These are phyloP conservation scores for Venturiaceae sp. DNA, from an alignment of 2,329 filamentous ascomycete genomes.

Conservation along the genomic window DNA sequence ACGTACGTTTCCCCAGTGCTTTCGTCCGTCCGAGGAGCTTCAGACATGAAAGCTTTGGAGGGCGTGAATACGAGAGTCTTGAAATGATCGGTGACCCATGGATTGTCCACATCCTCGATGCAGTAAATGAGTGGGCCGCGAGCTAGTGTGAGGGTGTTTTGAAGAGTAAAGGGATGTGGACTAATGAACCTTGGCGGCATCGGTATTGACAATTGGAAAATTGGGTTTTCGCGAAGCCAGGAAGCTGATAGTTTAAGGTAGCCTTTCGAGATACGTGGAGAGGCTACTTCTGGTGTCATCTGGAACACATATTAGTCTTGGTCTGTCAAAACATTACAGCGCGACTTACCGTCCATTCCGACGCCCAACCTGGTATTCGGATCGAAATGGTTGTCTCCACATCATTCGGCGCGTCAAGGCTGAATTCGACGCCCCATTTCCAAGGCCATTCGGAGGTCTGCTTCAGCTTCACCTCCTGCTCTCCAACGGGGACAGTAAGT, in stretches of 20 bases:
- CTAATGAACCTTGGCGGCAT: conserved; percentile 39
- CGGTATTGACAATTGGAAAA: conserved; percentile 35
- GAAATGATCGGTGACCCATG: conserved; percentile 47
- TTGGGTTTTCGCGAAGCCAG: conserved; percentile 29
- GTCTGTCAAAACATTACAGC: not conserved
- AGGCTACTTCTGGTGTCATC: conserved; percentile 25
- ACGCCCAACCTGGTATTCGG: conserved; percentile 46
- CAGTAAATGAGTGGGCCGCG: conserved; percentile 53
- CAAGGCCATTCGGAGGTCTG: conserved; percentile 50
- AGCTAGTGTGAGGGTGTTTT: conserved; percentile 43
- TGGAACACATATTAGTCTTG: conserved; percentile 10
- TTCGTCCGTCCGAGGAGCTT: conserved; percentile 1
- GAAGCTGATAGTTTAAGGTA: conserved; percentile 38
- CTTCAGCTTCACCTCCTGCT: conserved; percentile 27
- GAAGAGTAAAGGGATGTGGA: conserved; percentile 47
- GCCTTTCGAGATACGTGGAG: conserved; percentile 30
- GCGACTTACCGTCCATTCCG: conserved; percentile 17
- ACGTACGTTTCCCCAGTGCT: not conserved
- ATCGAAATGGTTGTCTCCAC: conserved; percentile 34
- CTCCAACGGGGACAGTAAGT: conserved; percentile 28
- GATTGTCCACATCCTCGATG: conserved; percentile 49
- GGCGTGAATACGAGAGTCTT: conserved; percentile 18
- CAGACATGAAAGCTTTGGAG: not conserved
- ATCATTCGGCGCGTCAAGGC: conserved; percentile 22
- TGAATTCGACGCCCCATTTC: conserved; percentile 42